Conservation (phyloP, 2,329 filamentous ascomycete species). For the Pseudogymnoascus sp. region DNA sequence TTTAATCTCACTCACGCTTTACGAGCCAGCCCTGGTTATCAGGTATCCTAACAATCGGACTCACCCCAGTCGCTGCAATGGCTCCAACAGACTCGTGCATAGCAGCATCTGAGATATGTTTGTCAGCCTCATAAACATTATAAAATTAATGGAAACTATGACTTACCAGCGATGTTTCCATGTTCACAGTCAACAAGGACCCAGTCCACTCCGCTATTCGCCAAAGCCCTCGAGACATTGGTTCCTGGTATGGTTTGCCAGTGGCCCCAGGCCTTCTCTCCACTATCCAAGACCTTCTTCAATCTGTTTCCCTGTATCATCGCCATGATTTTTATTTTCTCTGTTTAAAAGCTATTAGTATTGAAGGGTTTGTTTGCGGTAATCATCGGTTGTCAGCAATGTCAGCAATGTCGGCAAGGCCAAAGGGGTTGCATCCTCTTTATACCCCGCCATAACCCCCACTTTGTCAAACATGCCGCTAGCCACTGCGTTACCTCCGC, state of each 20-base stretch:
- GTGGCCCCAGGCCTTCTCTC: conserved; percentile 40
- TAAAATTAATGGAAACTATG: background rate
- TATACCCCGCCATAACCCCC: conserved; percentile 9
- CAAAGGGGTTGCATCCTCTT: background rate
- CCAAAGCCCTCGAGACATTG: conserved; percentile 51
- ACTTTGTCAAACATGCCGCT: background rate
- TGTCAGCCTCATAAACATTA: background rate
- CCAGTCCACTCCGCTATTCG: conserved; percentile 57
- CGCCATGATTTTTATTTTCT: background rate
- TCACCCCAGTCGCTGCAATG: conserved; percentile 46
- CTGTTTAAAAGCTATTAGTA: background rate
- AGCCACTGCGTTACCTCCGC: background rate
- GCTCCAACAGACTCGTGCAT: conserved; percentile 52
- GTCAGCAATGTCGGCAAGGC: background rate
- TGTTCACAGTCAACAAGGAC: conserved; percentile 55
- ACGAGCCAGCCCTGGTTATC: conserved; percentile 50
- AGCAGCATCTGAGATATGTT: conserved; percentile 35
- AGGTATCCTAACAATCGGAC: conserved; percentile 49
- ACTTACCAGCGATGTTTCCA: conserved; percentile 44
- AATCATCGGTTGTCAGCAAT: background rate
- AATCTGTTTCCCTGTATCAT: conserved; percentile 42
- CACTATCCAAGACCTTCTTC: conserved; percentile 40
- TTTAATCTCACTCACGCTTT: conserved; percentile 37
- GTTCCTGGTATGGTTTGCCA: conserved; percentile 58
- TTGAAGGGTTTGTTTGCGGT: background rate